phyloP scores from a whole-genome alignment of 257 asterid genomes.

The Solanum paucissectum region DNA sequence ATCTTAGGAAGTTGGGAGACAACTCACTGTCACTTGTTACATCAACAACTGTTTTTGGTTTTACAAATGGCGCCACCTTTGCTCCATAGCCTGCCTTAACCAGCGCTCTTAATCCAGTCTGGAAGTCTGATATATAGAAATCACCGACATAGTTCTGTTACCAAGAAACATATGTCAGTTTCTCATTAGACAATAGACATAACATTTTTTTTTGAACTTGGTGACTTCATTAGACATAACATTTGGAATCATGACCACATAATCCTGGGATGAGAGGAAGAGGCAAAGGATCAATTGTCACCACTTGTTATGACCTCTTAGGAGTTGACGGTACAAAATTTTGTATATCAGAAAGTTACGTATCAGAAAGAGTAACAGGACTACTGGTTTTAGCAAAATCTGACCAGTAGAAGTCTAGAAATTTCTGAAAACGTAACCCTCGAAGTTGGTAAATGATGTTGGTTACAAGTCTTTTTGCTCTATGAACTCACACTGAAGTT shows the following conservation, averaged over 20 bases:
- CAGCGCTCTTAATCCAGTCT: conserved; percentile 75
- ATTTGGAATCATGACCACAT: neutral
- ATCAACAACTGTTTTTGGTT: conserved; percentile 51
- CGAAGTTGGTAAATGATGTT: neutral
- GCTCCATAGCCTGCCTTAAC: conserved; percentile 85
- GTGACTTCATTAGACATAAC: neutral
- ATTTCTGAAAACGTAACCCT: neutral
- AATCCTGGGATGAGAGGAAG: neutral
- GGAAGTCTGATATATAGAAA: conserved; percentile 78
- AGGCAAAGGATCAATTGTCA: neutral
- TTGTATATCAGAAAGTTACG: neutral
- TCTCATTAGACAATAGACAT: neutral
- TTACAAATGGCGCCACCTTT: conserved; percentile 65
- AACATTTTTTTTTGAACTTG: neutral
- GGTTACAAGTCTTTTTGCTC: neutral
- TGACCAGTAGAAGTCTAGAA: neutral
- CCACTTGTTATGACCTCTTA: neutral
- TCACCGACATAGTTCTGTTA: conserved; percentile 62
- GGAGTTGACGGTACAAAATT: neutral
- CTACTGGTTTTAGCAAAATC: neutral
- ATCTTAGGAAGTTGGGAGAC: conserved; percentile 47
- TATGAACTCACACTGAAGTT: neutral
- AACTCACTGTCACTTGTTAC: conserved; percentile 30
- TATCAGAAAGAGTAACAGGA: neutral
- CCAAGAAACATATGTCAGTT: neutral